Conservation (phyloP, 306 rosid genomes). For the Vicia sativa region DNA sequence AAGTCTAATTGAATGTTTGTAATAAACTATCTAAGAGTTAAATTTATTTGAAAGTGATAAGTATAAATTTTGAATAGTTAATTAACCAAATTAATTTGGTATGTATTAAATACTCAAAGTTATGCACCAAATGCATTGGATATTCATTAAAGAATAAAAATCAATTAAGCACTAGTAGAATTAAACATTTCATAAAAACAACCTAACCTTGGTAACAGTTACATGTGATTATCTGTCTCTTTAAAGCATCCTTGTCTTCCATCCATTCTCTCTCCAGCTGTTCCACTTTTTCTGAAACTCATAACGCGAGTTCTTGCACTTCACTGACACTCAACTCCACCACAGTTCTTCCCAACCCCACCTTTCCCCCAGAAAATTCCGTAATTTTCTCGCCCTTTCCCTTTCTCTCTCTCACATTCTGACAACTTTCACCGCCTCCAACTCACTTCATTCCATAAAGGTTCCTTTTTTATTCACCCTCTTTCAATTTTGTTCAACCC, state of each 20-base stretch:
- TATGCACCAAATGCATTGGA: no score
- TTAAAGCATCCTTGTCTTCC: constrained; percentile 15
- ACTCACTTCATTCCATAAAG: not conserved
- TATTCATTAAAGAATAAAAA: no score
- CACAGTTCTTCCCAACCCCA: not conserved
- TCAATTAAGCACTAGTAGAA: no score
- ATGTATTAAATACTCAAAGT: no score
- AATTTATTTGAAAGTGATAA: no score
- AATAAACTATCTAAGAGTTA: no score
- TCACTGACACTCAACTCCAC: constrained; percentile 22
- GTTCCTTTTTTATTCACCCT: not conserved
- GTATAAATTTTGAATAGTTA: no score
- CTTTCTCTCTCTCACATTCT: constrained; percentile 17
- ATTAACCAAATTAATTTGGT: no score
- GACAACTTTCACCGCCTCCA: constrained; percentile 31
- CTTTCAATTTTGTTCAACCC: constrained; percentile 34
- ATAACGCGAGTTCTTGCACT: constrained; percentile 12
- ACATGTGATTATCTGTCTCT: constrained; percentile 22
- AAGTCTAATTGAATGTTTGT: no score
- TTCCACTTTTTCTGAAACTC: constrained; percentile 13
- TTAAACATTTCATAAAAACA: no score
- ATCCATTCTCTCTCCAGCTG: constrained; percentile 1
- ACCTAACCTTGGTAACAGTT: not conserved
- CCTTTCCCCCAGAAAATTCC: constrained; percentile 1
- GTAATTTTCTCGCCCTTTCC: not conserved